phyloP scores from a whole-genome alignment of 257 asterid species.

The Buddleja alternifolia region DNA sequence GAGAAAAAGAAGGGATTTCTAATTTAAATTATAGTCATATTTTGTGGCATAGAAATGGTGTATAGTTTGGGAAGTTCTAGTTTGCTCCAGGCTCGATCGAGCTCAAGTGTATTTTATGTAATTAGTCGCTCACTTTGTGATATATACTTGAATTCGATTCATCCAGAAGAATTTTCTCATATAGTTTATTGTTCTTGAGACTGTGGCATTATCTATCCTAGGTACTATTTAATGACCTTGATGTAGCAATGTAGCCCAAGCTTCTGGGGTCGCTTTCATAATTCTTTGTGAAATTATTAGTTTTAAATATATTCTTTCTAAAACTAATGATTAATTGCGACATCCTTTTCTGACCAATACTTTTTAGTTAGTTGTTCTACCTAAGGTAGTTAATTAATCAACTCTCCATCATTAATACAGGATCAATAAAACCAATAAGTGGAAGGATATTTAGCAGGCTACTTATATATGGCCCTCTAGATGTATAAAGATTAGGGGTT shows the following conservation, averaged over 20 bases:
- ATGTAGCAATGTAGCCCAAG: slow-evolving; percentile 2
- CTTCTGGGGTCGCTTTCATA: slow-evolving; percentile 29
- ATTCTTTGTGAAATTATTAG: slow-evolving; percentile 26
- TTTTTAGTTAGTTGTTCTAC: slow-evolving; percentile 31
- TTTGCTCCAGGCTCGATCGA: too few species aligned
- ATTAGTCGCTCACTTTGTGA: too few species aligned
- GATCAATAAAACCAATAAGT: neutral
- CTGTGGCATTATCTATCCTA: neutral
- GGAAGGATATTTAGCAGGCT: slow-evolving; percentile 21
- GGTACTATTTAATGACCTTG: neutral
- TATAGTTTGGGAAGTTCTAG: too few species aligned
- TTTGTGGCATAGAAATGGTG: slow-evolving; percentile 12
- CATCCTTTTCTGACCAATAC: slow-evolving; percentile 36
- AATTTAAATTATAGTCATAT: slow-evolving; percentile 39
- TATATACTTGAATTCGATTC: too few species aligned
- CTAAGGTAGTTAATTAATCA: slow-evolving; percentile 35
- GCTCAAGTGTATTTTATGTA: too few species aligned
- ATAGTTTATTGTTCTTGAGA: neutral
- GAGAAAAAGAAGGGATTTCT: slow-evolving; percentile 27
- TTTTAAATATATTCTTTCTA: neutral
- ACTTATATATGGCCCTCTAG: slow-evolving; percentile 16
- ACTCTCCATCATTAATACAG: slow-evolving; percentile 22
- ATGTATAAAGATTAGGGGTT: too few species aligned
- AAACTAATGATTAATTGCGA: slow-evolving; percentile 27
- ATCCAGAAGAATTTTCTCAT: too few species aligned